These are phyloP conservation scores for Vigna reflexopilosa DNA, from an alignment of 306 rosid genomes.

Conservation along the genomic window DNA sequence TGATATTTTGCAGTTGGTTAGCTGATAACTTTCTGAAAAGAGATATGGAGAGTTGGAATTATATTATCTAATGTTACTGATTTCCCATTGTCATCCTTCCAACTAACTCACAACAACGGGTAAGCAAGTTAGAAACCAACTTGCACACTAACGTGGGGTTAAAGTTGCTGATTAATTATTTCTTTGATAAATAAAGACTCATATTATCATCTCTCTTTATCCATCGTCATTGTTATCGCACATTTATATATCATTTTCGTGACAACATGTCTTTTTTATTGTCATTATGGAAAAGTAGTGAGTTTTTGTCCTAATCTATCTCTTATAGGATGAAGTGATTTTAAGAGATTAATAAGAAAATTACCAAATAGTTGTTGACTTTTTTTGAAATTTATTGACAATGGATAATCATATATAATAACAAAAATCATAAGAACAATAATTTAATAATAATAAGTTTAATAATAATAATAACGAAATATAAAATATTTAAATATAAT, in stretches of 20 bases:
- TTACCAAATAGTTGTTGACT: too few relatives aligned
- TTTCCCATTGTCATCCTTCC: background rate
- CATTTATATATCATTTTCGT: background rate
- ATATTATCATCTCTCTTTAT: background rate
- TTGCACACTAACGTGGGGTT: conserved; percentile 1
- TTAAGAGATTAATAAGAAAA: too few relatives aligned
- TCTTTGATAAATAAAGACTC: background rate
- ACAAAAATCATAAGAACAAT: too few relatives aligned
- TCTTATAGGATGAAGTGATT: too few relatives aligned
- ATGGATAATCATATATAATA: too few relatives aligned
- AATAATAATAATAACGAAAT: too few relatives aligned
- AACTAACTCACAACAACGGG: background rate
- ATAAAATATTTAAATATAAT: too few relatives aligned
- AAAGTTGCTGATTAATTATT: background rate
- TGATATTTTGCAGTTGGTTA: background rate
- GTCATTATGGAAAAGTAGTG: conserved; percentile 27
- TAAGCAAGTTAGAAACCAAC: conserved; percentile 14
- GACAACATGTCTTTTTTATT: background rate
- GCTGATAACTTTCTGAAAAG: background rate
- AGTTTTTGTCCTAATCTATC: background rate
- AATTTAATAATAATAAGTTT: too few relatives aligned
- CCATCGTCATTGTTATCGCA: background rate
- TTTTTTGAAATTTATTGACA: too few relatives aligned
- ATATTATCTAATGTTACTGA: background rate
- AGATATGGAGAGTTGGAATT: background rate